Evolutionary conservation across 2,329 filamentous ascomycete species (phyloP), one percentile per base, ranked within the genome.

Genomic region (Neocatenulostroma microsporum): DNA sequence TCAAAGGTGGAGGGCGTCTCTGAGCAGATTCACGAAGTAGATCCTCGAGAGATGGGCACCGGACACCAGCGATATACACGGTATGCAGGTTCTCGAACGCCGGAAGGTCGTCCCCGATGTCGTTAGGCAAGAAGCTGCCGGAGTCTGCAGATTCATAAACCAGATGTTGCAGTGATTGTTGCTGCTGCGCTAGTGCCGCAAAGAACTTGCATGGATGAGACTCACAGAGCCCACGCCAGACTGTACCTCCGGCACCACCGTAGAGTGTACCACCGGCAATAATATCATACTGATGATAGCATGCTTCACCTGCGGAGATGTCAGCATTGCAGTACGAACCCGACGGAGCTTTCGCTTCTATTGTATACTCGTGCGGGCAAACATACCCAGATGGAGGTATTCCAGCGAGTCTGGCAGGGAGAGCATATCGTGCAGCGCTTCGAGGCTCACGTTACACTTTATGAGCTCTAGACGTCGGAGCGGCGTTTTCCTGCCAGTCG

Each of bases 381-480:
- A 31, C 19, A 21, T 19, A 31, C 35, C 35, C 4, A 37, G 10
- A 11, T 30, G 15, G 13, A 37, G 27, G 15, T n/a, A 21, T 19
- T 37, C 27, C n/a, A 37, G 27, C 5, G 35, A 9, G 13, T 21
- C 17, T 3, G 35, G 35, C 17, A 37, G 11, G 8, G 14, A 9
- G 17, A 37, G 17, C 8, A 37, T 17, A 13, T 19, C 18, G 13
- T 12, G 11, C 7, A 31, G n/a, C 7, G 10, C 14, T 6, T 14
- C 13, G 13, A 21, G 11, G 9, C 5, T 37, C n/a, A 37, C 14
- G 11, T 31, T 18, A 20, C 35, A 37, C 21, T 37, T n/a, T n/a
- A 21, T 23, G 6, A 37, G 11, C 10, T 19, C 31, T 6, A 37
- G 21, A 6, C 26, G 27, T 21, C 24, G 30, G 15, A 37, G 28